Evolutionary conservation across 2,329 filamentous ascomycete genomes (phyloP).

Genomic region (Microdochium bolleyi): DNA sequence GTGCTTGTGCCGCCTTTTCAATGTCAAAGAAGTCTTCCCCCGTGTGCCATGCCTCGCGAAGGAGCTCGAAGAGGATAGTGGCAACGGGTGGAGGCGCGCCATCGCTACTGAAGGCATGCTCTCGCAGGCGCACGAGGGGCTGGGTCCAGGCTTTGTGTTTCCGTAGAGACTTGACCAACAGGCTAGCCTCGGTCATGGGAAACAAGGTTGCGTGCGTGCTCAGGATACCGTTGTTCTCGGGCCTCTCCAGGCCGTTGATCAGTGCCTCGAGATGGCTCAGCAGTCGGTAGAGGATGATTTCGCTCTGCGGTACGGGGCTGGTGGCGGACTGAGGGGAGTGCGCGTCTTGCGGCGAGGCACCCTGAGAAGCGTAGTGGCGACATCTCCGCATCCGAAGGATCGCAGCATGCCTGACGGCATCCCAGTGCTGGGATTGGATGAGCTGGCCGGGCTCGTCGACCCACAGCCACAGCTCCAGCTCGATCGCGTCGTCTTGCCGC

Average conservation of each 20-base stretch:
- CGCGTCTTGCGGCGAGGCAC: too few species aligned
- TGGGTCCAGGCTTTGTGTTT: neutral
- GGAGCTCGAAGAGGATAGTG: neutral
- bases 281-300: neutral
- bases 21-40: constrained; percentile 1
- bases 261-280: neutral
- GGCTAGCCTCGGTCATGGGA: neutral
- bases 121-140: neutral
- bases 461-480: constrained; percentile 1
- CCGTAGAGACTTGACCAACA: neutral
- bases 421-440: neutral
- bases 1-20: neutral
- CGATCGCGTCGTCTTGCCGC: neutral
- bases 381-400: neutral
- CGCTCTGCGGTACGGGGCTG: neutral
- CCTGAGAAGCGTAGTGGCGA: neutral
- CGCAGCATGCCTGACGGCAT: constrained; percentile 1
- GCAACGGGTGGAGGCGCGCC: neutral
- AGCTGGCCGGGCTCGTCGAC: neutral
- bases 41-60: neutral
- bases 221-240: neutral
- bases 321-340: neutral
- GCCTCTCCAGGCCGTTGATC: neutral
- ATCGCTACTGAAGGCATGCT: neutral
- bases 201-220: neutral